Conservation (phyloP, 139 green algal genomes). For the Ettlia oleoabundans region DNA sequence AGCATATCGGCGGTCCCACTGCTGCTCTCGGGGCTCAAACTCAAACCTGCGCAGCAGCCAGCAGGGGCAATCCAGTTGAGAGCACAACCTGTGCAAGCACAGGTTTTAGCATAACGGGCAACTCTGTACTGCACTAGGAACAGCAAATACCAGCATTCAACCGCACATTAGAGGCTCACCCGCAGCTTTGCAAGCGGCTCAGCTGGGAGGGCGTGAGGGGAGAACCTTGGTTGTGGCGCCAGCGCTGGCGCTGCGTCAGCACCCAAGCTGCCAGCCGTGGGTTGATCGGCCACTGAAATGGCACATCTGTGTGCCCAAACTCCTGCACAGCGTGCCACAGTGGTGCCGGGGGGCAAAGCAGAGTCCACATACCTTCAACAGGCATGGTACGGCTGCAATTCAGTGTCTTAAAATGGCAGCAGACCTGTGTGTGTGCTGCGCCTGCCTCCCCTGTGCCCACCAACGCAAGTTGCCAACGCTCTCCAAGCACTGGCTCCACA, state of each 20-base stretch:
- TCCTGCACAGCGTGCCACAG: background rate
- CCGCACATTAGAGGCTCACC: background rate
- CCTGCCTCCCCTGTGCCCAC: no score
- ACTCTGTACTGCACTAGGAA: background rate
- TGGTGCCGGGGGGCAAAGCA: background rate
- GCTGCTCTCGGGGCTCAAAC: background rate
- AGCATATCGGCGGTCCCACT: slow-evolving; percentile 1
- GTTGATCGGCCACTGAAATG: slow-evolving; percentile 1
- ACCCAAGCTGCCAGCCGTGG: slow-evolving; percentile 27
- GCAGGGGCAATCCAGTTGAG: no score
- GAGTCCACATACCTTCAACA: no score
- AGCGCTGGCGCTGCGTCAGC: slow-evolving; percentile 6
- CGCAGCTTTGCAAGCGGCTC: slow-evolving; percentile 15
- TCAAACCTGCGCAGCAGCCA: no score
- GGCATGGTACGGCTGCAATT: no score
- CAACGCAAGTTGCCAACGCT: background rate
- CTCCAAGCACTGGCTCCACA: background rate
- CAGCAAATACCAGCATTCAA: background rate
- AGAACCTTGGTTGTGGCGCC: slow-evolving; percentile 3
- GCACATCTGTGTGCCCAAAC: slow-evolving; percentile 21
- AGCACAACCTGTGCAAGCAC: no score
- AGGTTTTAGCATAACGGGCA: no score
- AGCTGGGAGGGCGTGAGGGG: slow-evolving; percentile 28
- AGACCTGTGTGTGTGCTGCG: no score
- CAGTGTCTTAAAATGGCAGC: no score